Conservation (phyloP, 1,284 basidiomycete species). For the Leccinum variabile region DNA sequence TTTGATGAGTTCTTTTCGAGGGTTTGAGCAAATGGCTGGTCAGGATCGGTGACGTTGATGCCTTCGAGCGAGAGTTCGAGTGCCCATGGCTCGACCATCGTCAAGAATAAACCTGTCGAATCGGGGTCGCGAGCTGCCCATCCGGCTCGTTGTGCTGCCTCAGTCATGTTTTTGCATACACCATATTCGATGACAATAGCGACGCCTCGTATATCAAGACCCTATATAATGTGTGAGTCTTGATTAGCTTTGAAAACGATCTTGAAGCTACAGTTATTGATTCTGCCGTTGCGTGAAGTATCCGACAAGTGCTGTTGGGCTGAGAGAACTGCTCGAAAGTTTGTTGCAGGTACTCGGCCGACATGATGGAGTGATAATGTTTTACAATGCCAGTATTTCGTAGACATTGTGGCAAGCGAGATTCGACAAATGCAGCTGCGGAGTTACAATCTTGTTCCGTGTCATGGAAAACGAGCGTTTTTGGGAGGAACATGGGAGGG, state of each 20-base stretch:
- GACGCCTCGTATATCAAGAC: background rate
- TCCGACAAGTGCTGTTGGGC: background rate
- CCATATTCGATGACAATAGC: background rate
- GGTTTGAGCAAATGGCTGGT: background rate
- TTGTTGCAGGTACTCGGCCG: background rate
- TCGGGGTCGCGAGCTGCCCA: background rate
- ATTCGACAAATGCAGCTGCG: background rate
- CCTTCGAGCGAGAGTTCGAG: background rate
- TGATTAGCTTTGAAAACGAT: background rate
- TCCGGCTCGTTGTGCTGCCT: background rate
- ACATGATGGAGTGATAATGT: background rate
- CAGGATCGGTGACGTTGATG: background rate
- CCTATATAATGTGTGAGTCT: background rate
- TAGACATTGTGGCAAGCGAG: background rate
- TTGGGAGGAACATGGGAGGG: background rate
- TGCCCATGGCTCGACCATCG: background rate
- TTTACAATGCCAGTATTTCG: background rate
- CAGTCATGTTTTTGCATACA: background rate
- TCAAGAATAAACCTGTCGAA: background rate
- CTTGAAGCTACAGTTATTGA: background rate
- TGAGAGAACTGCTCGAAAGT: background rate
- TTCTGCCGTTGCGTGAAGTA: background rate
- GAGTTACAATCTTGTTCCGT: background rate
- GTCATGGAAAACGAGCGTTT: background rate
- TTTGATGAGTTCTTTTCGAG: background rate